Evolutionary conservation across 1,284 basidiomycete species (phyloP).

Genomic region (Cystobasidiaceae sp.): DNA sequence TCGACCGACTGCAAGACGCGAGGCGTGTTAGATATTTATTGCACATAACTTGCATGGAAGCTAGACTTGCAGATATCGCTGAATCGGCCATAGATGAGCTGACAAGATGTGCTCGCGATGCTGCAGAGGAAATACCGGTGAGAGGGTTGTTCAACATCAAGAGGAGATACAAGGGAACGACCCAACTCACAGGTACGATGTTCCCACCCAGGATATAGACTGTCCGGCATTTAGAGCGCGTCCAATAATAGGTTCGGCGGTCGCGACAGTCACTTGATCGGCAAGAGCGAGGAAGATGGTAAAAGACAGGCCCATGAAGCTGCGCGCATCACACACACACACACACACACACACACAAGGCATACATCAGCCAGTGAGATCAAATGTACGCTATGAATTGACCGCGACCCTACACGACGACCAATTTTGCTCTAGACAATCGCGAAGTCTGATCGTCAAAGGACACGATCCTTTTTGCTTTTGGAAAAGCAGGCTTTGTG

Average conservation of each 20-base stretch:
- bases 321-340: background rate
- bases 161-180: background rate
- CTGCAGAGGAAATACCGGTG: background rate
- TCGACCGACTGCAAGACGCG: conserved; percentile 26
- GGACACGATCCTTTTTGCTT: conserved; percentile 10
- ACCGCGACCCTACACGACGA: conserved; percentile 13
- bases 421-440: conserved; percentile 9
- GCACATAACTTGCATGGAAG: background rate
- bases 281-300: conserved; percentile 28
- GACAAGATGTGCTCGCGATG: conserved; percentile 31
- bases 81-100: conserved; percentile 35
- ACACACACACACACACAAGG: background rate
- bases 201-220: conserved; percentile 29
- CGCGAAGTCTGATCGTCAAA: conserved; percentile 19
- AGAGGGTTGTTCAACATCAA: background rate
- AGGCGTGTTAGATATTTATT: background rate
- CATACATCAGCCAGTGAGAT: background rate
- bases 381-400: background rate
- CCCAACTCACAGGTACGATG: conserved; percentile 9
- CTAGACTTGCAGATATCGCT: conserved; percentile 32
- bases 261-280: conserved; percentile 9
- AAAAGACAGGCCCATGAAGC: conserved; percentile 19
- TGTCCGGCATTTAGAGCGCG: conserved; percentile 9
- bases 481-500: conserved; percentile 5
- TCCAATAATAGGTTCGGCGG: conserved; percentile 20